Evolutionary conservation across 805 yeast species (phyloP).

Genomic region (Isabelozyma gotoi): DNA sequence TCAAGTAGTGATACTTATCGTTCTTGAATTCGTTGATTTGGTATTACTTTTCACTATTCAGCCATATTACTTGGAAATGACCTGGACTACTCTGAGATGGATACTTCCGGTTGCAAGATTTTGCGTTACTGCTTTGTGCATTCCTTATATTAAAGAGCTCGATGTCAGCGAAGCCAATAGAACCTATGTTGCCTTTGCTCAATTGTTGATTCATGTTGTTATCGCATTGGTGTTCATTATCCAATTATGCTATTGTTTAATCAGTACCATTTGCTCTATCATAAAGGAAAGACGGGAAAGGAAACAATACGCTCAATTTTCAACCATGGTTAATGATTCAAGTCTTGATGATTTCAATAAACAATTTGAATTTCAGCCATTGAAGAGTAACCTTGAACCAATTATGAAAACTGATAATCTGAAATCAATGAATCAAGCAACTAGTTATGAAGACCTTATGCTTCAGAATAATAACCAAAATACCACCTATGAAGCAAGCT

Average conservation of each 20-base stretch:
- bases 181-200: constrained; percentile 44
- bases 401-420: constrained; percentile 8
- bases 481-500: constrained; percentile 8
- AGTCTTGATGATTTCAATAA: constrained; percentile 18
- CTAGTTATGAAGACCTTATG: not conserved
- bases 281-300: constrained; percentile 7
- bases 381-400: constrained; percentile 6
- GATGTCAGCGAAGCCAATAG: constrained; percentile 34
- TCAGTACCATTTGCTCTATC: constrained; percentile 22
- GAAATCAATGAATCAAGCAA: too few relatives aligned
- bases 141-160: constrained; percentile 41
- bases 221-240: constrained; percentile 28
- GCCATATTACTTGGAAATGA: constrained; percentile 28
- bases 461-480: constrained; percentile 1
- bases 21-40: constrained; percentile 31
- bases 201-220: constrained; percentile 38
- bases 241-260: constrained; percentile 29
- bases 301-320: constrained; percentile 6
- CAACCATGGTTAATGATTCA: not conserved
- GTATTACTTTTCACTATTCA: constrained; percentile 16
- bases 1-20: constrained; percentile 41
- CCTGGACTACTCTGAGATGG: constrained; percentile 30
- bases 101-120: constrained; percentile 38
- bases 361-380: constrained; percentile 27
- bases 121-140: constrained; percentile 38